These are phyloP conservation scores for Barnettozyma hawaiiensis DNA, from an alignment of 1,139 yeast genomes.

Conservation along the genomic window DNA sequence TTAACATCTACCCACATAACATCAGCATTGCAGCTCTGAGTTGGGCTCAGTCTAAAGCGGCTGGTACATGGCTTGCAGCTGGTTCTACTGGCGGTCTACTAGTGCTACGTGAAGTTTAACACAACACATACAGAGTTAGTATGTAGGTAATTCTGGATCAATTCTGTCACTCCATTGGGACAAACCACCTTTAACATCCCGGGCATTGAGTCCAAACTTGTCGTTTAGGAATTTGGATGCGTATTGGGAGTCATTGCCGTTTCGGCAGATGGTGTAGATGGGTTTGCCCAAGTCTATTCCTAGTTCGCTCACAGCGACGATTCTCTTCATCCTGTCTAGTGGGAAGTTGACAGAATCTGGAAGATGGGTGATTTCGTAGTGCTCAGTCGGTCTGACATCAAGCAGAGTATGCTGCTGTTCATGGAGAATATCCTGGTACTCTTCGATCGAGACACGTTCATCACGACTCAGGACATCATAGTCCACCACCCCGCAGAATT, in stretches of 20 bases:
- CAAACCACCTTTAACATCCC: conserved; percentile 77
- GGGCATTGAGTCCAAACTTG: conserved; percentile 40
- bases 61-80: conserved; percentile 61
- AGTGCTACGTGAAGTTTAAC: conserved; percentile 50
- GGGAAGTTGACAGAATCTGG: conserved; percentile 62
- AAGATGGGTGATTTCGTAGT: conserved; percentile 60
- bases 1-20: conserved; percentile 47
- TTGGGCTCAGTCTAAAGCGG: conserved; percentile 53
- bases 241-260: conserved; percentile 86
- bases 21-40: conserved; percentile 47
- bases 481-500: conserved; percentile 65
- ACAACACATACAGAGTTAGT: too few relatives aligned
- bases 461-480: conserved; percentile 39
- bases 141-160: conserved; percentile 61
- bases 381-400: conserved; percentile 82
- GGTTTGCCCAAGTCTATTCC: conserved; percentile 20
- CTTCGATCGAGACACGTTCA: conserved; percentile 48
- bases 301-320: conserved; percentile 25
- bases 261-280: conserved; percentile 64
- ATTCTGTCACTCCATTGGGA: conserved; percentile 60
- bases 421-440: conserved; percentile 31
- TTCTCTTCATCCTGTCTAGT: conserved; percentile 42
- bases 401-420: conserved; percentile 36
- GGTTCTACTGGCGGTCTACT: conserved; percentile 63
- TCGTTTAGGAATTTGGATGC: conserved; percentile 58